Evolutionary conservation across 495 filamentous ascomycete genomes (phyloP), one percentile per base, ranked within the genome.

Genomic region (Aspergillus wentii): DNA sequence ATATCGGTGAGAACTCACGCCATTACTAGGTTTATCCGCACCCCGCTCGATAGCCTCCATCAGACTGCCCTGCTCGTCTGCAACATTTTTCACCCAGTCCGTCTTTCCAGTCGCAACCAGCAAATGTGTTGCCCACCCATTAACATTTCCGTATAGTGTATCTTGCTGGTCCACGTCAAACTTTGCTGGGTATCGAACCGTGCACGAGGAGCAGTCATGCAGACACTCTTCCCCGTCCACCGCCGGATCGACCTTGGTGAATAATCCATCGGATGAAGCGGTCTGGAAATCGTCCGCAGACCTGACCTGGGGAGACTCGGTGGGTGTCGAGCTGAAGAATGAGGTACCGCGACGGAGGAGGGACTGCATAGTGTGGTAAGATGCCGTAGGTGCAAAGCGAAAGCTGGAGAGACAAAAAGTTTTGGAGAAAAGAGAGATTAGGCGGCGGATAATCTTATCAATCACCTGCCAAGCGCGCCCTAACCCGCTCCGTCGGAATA

Each of bases 21-120:
- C 90, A 55, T 91, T 94, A 36, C 55, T 72, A 0, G 85, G 82
- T 50, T 78, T 75, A 18, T 80, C 64, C 8, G 64, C 62, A 5
- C 73, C 65, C 42, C 75, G 76, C 40, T 74, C 79, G 53, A 97
- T 78, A 6, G 90, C 94, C 66, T 94, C 81, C 92, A 98, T 97
- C 18, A 98, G 77, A 54, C 88, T 95, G 1, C 89, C 94, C 60
- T 80, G 77, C 66, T 97, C 92, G 49, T 97, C 86, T 30, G 78
- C 81, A 10, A 97, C 85, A 64, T 95, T 83, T 32, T 85, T 64
- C 48, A 90, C 82, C 92, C 92, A 98, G 64, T 98, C 94, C 16
- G 82, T 80, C 69, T 96, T 94, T 27, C 89, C 88, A 2, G 92
- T 98, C 8, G 91, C 92, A 13, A 98, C 88, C 26, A 98, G 71